Evolutionary conservation across 23 red algal genomes (phyloP).

Genomic region (Pyropia yezoensis): DNA sequence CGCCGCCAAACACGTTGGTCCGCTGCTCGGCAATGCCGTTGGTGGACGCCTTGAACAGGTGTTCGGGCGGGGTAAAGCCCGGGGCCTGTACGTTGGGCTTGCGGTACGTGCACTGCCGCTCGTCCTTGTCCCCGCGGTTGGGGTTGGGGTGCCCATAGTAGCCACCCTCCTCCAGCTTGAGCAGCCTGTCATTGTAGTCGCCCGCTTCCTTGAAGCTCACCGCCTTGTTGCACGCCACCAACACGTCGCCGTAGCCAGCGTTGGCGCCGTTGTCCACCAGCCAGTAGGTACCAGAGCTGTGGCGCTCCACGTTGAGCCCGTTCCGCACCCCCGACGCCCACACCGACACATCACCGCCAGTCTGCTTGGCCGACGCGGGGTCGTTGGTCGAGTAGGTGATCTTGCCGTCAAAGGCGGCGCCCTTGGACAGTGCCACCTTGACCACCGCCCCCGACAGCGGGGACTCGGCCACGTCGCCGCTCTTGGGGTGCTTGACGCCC

Average conservation of each 20-base stretch:
- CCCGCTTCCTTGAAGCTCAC: conserved; percentile 7
- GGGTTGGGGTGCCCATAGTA: conserved; percentile 63
- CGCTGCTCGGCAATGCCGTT: conserved; percentile 49
- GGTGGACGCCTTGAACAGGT: conserved; percentile 29
- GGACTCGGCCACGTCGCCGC: conserved; percentile 37
- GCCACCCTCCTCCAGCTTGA: conserved; percentile 19
- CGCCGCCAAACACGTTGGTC: conserved; percentile 52
- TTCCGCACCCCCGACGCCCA: conserved; percentile 33
- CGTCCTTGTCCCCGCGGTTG: conserved; percentile 3
- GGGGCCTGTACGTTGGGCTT: conserved; percentile 14
- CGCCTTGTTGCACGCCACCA: conserved; percentile 23
- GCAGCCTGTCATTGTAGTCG: conserved; percentile 27
- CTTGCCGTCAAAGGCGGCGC: conserved; percentile 25
- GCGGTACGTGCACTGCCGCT: conserved; percentile 35
- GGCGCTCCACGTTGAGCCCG: conserved; percentile 22
- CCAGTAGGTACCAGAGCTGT: conserved; percentile 30
- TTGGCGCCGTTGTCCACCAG: conserved; percentile 48
- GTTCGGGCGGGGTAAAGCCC: conserved; percentile 4
- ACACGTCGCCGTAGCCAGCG: conserved; percentile 40
- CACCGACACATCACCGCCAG: conserved; percentile 31
- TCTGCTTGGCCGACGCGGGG: conserved; percentile 29
- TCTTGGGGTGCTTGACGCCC: conserved; percentile 11
- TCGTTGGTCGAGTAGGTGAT: conserved; percentile 30
- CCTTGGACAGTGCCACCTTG: conserved; percentile 22
- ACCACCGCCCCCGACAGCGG: conserved; percentile 27